Evolutionary conservation across 768 basidiomycete species (phyloP), one percentile per base, ranked within the genome.

Genomic region (Amanita exitialis): DNA sequence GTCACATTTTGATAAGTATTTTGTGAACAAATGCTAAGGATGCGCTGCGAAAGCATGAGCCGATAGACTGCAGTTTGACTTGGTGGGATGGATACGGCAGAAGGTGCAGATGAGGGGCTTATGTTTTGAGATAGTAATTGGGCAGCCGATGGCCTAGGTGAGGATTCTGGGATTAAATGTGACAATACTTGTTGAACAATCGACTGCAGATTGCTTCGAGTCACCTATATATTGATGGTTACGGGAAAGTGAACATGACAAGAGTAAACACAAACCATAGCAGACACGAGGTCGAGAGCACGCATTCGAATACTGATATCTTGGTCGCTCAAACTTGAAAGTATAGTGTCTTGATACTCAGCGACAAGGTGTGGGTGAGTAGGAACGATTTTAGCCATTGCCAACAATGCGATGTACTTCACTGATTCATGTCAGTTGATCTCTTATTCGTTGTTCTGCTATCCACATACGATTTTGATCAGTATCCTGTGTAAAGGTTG

Each of bases 221-320:
- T 86, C 39, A 88, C 88, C 94, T 97, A 57, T n/a, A 47, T 37
- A 36, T 30, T 28, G 15, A 44, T n/a, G 27, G 15, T 34, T 30
- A 52, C 46, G 38, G 37, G 32, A 39, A 39, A 34, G 49, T 49
- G 52, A 18, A 47, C 34, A 41, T 27, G 32, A 27, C 16, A 44
- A 37, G 7, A 51, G 46, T 4, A 28, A 30, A 18, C 38, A 59
- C 73, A 57, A 61, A 92, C 95, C 86, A 99, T 95, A 4, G 89
- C 90, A 20, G 90, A 87, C 23, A 97, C 78, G 3, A 99, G 76
- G 60, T 98, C 96, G 21, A 99, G 77, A 1, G 95, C 93, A 51
- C 96, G 78, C 86, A 97, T 89, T 13, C 96, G 81, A 52, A 99
- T 97, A 53, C 90, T 94, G 49, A 97, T 83, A 64, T 99, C 96